Base-by-base conservation (phyloP, 768 basidiomycete species). In the Kwoniella dejecticola region DNA sequence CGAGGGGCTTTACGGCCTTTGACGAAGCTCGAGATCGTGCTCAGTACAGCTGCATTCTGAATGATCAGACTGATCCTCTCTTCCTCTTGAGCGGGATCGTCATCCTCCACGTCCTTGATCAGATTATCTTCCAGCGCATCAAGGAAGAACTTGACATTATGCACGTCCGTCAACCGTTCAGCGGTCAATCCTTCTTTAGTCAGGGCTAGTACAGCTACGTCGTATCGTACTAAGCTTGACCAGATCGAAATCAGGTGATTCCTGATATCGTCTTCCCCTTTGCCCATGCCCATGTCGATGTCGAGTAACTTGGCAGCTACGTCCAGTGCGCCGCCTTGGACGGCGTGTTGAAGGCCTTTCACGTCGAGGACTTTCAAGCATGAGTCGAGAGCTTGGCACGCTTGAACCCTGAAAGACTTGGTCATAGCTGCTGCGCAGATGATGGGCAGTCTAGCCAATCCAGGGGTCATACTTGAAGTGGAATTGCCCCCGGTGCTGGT, bases 311-410 rank as follows among this genome's bases (percentile, higher is more conserved):
- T 60, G 15, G 55, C 44, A n/a, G 74, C 67, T 7, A 70, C 67
- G 24, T 73, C 67, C 24, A 72, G 52, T 11, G 63, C 64, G 4
- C 74, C 71, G 23, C 71, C 68, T 50, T 69, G 64, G 13, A 72
- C 63, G 10, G 74, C 67, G 24, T 57, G 46, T 27, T 48, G 48
- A 15, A 72, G 38, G 17, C 60, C 68, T 19, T 44, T 36, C 1
- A 64, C 31, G 21, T 68, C 68, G 1, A 71, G 50, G 4, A 41
- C 44, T 19, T 52, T 59, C 12, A 76, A 49, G 30, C 65, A 68
- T 4, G 64, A 57, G 26, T 67, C 70, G 21, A 76, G 62, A 1
- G 70, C 69, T 15, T 38, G 56, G 44, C 64, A 70, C 2, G 71
- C 71, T 44, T 62, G 50, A 6, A 29, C 19, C 1, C 69, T 62